Evolutionary conservation across 2,329 filamentous ascomycete species (phyloP).

Genomic region (Botrytis pseudocinerea): DNA sequence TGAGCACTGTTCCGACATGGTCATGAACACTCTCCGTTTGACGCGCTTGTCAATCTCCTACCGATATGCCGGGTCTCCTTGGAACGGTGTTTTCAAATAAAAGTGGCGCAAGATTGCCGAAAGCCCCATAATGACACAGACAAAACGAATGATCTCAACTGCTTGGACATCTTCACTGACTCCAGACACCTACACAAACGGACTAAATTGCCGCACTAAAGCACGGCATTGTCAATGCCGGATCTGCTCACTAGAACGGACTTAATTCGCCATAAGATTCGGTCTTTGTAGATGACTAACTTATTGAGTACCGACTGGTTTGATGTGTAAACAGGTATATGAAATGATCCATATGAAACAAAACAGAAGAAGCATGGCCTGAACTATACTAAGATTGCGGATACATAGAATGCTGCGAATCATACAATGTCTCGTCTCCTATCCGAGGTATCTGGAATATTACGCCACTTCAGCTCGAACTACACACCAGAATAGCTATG

Average conservation of each 20-base stretch:
- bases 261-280: neutral
- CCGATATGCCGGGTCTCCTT: neutral
- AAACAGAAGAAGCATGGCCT: neutral
- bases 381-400: neutral
- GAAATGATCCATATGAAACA: neutral
- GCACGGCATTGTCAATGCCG: conserved; percentile 9
- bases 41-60: neutral
- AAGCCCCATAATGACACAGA: neutral
- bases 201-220: neutral
- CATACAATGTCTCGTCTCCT: conserved; percentile 7
- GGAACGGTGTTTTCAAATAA: neutral
- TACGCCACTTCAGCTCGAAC: neutral
- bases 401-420: neutral
- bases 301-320: neutral
- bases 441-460: neutral
- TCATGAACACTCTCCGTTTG: neutral
- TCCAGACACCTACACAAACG: neutral
- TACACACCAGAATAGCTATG: neutral
- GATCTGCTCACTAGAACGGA: neutral
- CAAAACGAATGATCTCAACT: neutral
- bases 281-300: neutral
- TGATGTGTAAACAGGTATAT: neutral
- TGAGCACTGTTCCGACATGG: neutral
- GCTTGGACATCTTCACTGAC: neutral
- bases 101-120: neutral